Evolutionary conservation across 176 grass and related monocot genomes (phyloP).

Genomic region (Pontederia paniculata): DNA sequence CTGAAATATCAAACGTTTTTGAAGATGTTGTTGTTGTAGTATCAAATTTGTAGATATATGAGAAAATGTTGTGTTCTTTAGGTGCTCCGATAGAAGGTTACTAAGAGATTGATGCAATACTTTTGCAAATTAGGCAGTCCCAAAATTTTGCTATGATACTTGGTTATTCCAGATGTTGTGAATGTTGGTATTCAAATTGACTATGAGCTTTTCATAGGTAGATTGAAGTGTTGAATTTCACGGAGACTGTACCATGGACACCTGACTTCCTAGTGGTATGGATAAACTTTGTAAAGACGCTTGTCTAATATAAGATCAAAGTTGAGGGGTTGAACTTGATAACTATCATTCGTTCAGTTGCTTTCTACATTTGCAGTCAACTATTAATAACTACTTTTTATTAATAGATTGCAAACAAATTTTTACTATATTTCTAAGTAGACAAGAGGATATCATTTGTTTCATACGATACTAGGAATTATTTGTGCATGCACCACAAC

Average conservation of each 20-base stretch:
- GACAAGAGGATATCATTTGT: conserved; percentile 51
- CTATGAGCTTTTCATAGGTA: conserved; percentile 36
- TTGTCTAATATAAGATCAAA: conserved; percentile 35
- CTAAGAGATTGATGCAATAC: conserved; percentile 31
- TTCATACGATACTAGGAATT: conserved; percentile 81
- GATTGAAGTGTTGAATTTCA: conserved; percentile 27
- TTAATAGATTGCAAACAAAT: conserved; percentile 14
- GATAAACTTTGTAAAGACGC: conserved; percentile 31
- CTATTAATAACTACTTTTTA: conserved; percentile 21
- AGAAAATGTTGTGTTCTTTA: no score
- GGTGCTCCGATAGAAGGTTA: conserved; percentile 35
- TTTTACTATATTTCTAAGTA: conserved; percentile 5
- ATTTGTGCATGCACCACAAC: conserved; percentile 56
- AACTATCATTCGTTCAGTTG: conserved; percentile 42
- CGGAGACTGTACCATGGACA: conserved; percentile 24
- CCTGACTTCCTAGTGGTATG: conserved; percentile 20
- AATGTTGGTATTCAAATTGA: conserved; percentile 32
- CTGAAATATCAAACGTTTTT: no score
- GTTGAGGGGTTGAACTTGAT: conserved; percentile 28
- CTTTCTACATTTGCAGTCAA: conserved; percentile 80
- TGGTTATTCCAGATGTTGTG: conserved; percentile 24
- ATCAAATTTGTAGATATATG: no score
- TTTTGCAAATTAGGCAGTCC: conserved; percentile 19
- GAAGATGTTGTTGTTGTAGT: no score
- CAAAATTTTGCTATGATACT: conserved; percentile 27